Evolutionary conservation across 495 filamentous ascomycete genomes (phyloP), one percentile per base, ranked within the genome.

Genomic region (Penicillium diatomitis): DNA sequence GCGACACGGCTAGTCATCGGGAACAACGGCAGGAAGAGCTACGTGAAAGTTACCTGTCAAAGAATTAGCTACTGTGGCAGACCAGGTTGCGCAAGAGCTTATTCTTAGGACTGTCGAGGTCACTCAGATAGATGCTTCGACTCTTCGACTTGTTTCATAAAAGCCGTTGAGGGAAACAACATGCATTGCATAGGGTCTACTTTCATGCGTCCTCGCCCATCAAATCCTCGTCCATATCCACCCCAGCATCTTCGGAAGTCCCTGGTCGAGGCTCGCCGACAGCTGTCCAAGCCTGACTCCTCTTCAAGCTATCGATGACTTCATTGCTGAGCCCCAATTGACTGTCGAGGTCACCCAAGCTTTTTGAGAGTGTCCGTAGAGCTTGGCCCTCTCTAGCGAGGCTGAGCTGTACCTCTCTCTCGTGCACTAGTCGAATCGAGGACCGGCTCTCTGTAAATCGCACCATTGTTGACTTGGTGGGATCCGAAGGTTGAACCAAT

Each of bases 221-320:
- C 37, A 87, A 67, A 56, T 87, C 82, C 60, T 86, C 83, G 42
- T 86, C 83, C 43, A 81, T 73, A 3, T 80, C 68, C 39, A 67
- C 58, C 4, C 57, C 58, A 49, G 66, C 67, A 36, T 69, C 69
- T 8, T 48, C 58, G 20, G 41, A 47, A 6, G 30, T 30, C 6
- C 46, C 56, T 7, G 43, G 11, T 36, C 44, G 38, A 2, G 27
- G 32, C 3, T 53, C 50, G 37, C 44, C 35, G 30, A 38, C 47
- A n/a, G 32, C 30, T 6, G 45, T 31, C 60, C 52, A 57, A 28
- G 32, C 8, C 34, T 49, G 56, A 48, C 58, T 57, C 34, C 67
- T 72, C n/a, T 62, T 56, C 2, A 54, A 34, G 39, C 48, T 50
- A 36, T 62, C 63, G 47, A 48, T 63, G 56, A 82, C 83, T 32